Conservation (phyloP, 495 filamentous ascomycete species). For the Penicillium cataractarum region DNA sequence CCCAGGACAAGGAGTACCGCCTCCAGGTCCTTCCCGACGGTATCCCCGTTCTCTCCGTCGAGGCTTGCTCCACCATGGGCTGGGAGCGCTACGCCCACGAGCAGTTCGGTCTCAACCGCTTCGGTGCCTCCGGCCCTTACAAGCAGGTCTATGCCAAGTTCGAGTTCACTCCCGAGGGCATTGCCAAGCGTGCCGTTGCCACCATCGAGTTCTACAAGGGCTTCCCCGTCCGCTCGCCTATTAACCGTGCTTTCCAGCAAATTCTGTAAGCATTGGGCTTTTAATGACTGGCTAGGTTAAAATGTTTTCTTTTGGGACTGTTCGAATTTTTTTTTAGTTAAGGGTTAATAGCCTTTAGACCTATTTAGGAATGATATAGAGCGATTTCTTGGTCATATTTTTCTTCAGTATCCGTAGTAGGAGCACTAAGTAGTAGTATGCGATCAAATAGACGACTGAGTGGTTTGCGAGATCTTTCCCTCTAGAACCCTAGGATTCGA, state of each 20-base stretch:
- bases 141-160: conserved; percentile 99
- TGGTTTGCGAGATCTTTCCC: no score
- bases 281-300: conserved; percentile 24
- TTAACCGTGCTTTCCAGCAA: conserved; percentile 79
- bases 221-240: conserved; percentile 82
- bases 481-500: not conserved
- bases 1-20: conserved; percentile 90
- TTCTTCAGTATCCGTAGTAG: not conserved
- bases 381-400: conserved; percentile 17
- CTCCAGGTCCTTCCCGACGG: conserved; percentile 90
- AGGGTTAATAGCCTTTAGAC: conserved; percentile 30
- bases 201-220: conserved; percentile 98
- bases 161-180: conserved; percentile 96
- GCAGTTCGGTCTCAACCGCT: conserved; percentile 98
- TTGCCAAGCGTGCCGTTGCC: conserved; percentile 87
- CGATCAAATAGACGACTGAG: no score
- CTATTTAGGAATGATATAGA: conserved; percentile 36
- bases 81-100: conserved; percentile 99
- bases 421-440: no score
- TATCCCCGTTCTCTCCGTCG: conserved; percentile 90
- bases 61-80: conserved; percentile 90
- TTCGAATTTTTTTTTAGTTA: conserved; percentile 25
- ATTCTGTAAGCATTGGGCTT: conserved; percentile 42
- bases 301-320: conserved; percentile 28
- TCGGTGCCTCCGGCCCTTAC: conserved; percentile 95